These are phyloP conservation scores for Penicillium steckii DNA, from an alignment of 495 filamentous ascomycete genomes.

Conservation along the genomic window DNA sequence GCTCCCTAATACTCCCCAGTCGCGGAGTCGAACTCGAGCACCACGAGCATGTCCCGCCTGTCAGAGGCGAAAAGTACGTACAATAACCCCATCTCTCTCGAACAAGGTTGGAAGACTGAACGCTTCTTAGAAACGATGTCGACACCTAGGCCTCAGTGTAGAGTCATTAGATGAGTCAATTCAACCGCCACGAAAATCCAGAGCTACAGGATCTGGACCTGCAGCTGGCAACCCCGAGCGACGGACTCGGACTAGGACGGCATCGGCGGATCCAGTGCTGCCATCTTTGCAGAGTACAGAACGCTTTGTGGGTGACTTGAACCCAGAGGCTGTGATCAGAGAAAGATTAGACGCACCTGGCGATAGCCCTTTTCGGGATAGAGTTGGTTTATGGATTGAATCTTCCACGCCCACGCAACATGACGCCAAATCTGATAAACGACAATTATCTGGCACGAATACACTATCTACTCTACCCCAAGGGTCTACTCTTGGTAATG, in stretches of 20 bases:
- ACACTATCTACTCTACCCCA: slow-evolving; percentile 2
- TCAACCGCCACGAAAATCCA: slow-evolving; percentile 4
- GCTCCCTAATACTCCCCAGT: slow-evolving; percentile 37
- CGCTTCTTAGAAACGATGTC: slow-evolving; percentile 36
- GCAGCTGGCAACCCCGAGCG: background rate
- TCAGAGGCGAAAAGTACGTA: slow-evolving; percentile 35
- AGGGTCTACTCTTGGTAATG: slow-evolving; percentile 13
- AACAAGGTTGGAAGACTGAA: no score
- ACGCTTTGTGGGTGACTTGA: slow-evolving; percentile 49
- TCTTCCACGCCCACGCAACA: slow-evolving; percentile 22
- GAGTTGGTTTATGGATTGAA: slow-evolving; percentile 46
- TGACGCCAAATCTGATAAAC: background rate
- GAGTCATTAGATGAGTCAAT: slow-evolving; percentile 2
- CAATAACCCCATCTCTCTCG: no score
- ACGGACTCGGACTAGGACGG: background rate
- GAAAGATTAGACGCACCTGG: slow-evolving; percentile 30
- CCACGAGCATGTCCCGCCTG: slow-evolving; percentile 35
- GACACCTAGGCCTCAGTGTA: slow-evolving; percentile 22
- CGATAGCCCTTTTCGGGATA: slow-evolving; percentile 34
- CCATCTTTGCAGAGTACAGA: slow-evolving; percentile 22
- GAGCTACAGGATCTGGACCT: background rate
- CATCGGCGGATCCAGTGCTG: slow-evolving; percentile 7
- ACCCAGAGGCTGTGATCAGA: slow-evolving; percentile 48
- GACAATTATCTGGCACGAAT: slow-evolving; percentile 1
- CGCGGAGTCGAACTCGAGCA: slow-evolving; percentile 34